Evolutionary conservation across 805 yeast genomes (phyloP), one percentile per base, ranked within the genome.

Genomic region (Komagataella ulmi): DNA sequence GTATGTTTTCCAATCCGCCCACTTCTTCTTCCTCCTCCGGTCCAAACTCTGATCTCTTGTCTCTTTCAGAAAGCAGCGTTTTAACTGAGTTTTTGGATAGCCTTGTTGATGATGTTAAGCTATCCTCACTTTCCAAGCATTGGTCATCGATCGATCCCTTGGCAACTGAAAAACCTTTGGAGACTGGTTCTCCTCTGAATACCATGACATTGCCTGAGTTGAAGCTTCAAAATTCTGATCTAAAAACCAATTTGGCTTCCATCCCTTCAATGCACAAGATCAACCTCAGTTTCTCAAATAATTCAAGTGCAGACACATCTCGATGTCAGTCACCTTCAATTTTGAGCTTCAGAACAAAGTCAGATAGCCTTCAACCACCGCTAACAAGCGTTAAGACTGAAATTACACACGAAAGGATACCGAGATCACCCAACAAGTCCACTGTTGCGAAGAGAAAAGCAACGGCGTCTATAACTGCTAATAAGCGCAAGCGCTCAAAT

Each of bases 61-160:
- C 68, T 1, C 56, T 58, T 7, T 63, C 70, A 0, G 72, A 68
- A 49, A 56, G 68, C 6, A 58, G 64, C 4, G 71, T 66, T 0
- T 54, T 68, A 44, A 70, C 66, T 48, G 58, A 59, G 7, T 68
- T 68, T 51, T 57, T 68, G 23, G 72, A 68, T 50, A 63, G 68
- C 17, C 65, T 68, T 18, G 71, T 67, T 1, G 65, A 64, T 51
- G 67, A 65, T 50, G 58, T 59, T 17, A 61, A 57, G 45, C 54
- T 64, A 40, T 56, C 50, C 36, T 59, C 57, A 24, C 53, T 65
- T 17, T 61, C 64, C 5, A 63, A 59, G 53, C 65, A 62, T 48
- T 65, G 69, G 69, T 57, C 61, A 19, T 58, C 66, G 4, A 62
- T 65, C 14, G 69, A 65, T 51, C 69, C 69, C 2, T 17, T 48